These are phyloP conservation scores for Tricholoma furcatifolium DNA, from an alignment of 768 basidiomycete species.

Conservation along the genomic window DNA sequence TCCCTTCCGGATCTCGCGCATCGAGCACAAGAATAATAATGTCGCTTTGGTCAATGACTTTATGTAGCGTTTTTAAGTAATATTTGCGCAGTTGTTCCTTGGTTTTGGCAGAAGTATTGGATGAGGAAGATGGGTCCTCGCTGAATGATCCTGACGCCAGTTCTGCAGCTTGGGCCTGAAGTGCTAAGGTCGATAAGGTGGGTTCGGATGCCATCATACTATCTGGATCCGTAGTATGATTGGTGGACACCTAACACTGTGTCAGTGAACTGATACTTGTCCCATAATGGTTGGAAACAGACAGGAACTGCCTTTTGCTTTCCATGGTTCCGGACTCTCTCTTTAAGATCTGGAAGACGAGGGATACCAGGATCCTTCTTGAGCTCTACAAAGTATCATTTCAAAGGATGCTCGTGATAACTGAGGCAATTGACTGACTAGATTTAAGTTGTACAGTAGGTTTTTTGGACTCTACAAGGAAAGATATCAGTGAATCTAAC, in stretches of 20 bases:
- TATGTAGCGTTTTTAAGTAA: constrained; percentile 79
- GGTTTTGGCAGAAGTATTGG: constrained; percentile 39
- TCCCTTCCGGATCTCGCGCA: constrained; percentile 94
- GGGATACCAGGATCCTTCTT: constrained; percentile 92
- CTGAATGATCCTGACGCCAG: constrained; percentile 19
- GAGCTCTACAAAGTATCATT: constrained; percentile 47
- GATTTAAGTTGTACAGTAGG: constrained; percentile 38
- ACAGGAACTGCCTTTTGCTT: constrained; percentile 45
- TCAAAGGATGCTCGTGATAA: background rate
- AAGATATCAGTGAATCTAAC: background rate
- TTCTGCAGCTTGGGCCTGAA: constrained; percentile 42
- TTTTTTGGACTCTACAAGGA: constrained; percentile 35
- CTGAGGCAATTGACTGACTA: constrained; percentile 27
- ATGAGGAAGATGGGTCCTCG: constrained; percentile 32
- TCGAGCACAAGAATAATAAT: constrained; percentile 89
- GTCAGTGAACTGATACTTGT: background rate
- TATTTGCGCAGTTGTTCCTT: constrained; percentile 71
- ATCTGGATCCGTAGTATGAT: constrained; percentile 47
- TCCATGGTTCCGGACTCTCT: constrained; percentile 47
- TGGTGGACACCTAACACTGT: constrained; percentile 15
- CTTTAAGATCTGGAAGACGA: constrained; percentile 73
- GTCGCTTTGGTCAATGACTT: constrained; percentile 92
- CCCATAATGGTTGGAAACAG: constrained; percentile 17
- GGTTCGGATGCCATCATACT: constrained; percentile 72
- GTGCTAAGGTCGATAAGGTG: constrained; percentile 55